Base-by-base conservation (phyloP, 1,139 yeast genomes). In the Sugiyamaella grinbergsii region DNA sequence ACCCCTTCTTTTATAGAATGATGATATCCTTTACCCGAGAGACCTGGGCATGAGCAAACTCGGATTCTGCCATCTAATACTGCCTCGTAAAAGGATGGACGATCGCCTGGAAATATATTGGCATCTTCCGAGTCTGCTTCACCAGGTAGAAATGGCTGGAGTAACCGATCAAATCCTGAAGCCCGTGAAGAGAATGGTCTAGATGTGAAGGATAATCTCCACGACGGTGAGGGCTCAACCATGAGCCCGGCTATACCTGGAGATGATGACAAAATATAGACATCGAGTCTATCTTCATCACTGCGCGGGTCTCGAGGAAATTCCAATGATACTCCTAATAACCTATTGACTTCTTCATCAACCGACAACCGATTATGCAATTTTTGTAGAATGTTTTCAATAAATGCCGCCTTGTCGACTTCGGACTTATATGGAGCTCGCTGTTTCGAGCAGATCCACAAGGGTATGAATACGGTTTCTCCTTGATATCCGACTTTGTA, bases 191-290 rank as follows among this genome's bases (percentile, higher is more conserved):
- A 45, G 34, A 59, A 58, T 40, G 58, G 57, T 31, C 62, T 33
- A 2, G 62, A 57, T 2, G 57, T 45, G 40, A 56, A 42, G 6
- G 54, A 42, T 29, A 32, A 42, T n/a, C 34, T 47, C 51, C 53
- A 53, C 15, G 47, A 34, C 8, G 33, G 33, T 15, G 53, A 37
- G 4, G 61, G 61, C 20, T 50, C 54, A 11, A 59, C 37, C 48
- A 50, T 45, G 5, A 59, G 11, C 2, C 62, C 62, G 29, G 53
- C 55, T 43, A 59, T 50, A n/a, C 62, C 61, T 5, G 62, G 61
- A 7, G 57, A 58, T 3, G 62, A 57, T 10, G 59, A 50, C 33
- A 58, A 49, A 19, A 59, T 46, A 13, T 41, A 42, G 8, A 60
- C 49, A 11, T 54, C 51, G 36, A 51, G 56, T 11, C 38, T 46